These are phyloP conservation scores for Pholiota conissans DNA, from an alignment of 768 basidiomycete species.

Conservation along the genomic window DNA sequence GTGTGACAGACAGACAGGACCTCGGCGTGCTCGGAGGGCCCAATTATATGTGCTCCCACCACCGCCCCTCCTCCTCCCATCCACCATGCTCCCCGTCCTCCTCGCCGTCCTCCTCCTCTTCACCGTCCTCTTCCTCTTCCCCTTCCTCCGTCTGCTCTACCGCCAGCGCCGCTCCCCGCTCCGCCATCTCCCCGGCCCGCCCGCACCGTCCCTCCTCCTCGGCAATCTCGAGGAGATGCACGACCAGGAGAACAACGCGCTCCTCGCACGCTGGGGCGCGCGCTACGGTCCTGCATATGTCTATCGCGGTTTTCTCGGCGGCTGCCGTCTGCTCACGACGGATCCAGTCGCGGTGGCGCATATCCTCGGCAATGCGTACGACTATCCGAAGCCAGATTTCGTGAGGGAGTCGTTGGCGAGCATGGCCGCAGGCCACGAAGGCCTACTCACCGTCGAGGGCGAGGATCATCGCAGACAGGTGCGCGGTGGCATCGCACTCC, in stretches of 20 bases:
- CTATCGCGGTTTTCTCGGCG: slow-evolving; percentile 44
- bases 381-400: slow-evolving; percentile 55
- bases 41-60: not conserved
- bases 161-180: slow-evolving; percentile 45
- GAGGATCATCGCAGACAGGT: slow-evolving; percentile 45
- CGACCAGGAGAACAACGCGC: slow-evolving; percentile 48
- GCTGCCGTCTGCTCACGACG: slow-evolving; percentile 49
- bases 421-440: slow-evolving; percentile 16
- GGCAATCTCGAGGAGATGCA: slow-evolving; percentile 49
- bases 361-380: slow-evolving; percentile 52
- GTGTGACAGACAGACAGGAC: not conserved
- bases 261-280: slow-evolving; percentile 45
- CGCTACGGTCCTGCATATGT: slow-evolving; percentile 44
- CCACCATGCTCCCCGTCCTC: not conserved
- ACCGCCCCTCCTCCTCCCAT: not conserved
- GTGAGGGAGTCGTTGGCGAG: slow-evolving; percentile 34
- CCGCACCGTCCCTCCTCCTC: slow-evolving; percentile 37
- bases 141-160: slow-evolving; percentile 41
- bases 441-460: slow-evolving; percentile 44
- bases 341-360: slow-evolving; percentile 65
- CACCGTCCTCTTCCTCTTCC: slow-evolving; percentile 20
- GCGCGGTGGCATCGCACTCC: not conserved
- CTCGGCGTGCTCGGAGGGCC: slow-evolving; percentile 5
- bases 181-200: slow-evolving; percentile 43
- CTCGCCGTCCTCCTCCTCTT: slow-evolving; percentile 14